Evolutionary conservation across 2,329 filamentous ascomycete species (phyloP).

Genomic region (Colletotrichum magnum): DNA sequence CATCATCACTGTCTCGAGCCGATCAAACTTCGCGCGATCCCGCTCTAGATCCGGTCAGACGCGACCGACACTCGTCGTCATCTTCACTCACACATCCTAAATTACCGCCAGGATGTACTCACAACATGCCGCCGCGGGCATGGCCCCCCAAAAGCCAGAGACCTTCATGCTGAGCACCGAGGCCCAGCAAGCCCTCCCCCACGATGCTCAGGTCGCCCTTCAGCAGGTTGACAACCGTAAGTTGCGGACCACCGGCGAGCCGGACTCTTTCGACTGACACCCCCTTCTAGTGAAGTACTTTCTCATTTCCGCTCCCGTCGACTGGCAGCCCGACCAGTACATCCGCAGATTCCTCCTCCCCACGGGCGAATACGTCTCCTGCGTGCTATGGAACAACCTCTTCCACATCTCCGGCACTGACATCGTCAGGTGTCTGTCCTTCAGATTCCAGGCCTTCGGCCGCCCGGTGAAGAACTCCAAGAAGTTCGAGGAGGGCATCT

Average conservation of each 20-base stretch:
- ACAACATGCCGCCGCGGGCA: constrained; percentile 83
- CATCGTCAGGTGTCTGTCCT: constrained; percentile 97
- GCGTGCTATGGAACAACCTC: constrained; percentile 98
- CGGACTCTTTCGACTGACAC: constrained; percentile 43
- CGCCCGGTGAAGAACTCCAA: constrained; percentile 99
- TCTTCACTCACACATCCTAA: constrained; percentile 12
- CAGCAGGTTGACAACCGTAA: constrained; percentile 98
- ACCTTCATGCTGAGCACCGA: constrained; percentile 99
- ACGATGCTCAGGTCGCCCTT: constrained; percentile 95
- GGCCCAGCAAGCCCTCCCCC: constrained; percentile 94
- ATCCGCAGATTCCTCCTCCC: constrained; percentile 95
- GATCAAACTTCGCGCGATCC: constrained; percentile 22
- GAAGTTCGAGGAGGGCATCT: constrained; percentile 99
- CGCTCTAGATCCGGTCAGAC: constrained; percentile 38
- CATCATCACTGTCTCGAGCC: constrained; percentile 14
- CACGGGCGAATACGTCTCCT: constrained; percentile 98
- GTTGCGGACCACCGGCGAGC: constrained; percentile 50
- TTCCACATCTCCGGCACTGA: constrained; percentile 99
- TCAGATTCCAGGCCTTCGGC: constrained; percentile 98
- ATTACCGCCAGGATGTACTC: constrained; percentile 76
- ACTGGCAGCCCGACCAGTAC: constrained; percentile 97
- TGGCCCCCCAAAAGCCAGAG: constrained; percentile 97
- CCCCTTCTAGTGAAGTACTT: constrained; percentile 91
- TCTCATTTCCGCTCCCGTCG: constrained; percentile 97
- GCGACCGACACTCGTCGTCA: constrained; percentile 42